Percentiles rank a stretch among this genome's conserved stretches.
Evolutionary conservation across 2,329 filamentous ascomycete genomes (phyloP).

Genomic region (Tolypocladium pustulatum): DNA sequence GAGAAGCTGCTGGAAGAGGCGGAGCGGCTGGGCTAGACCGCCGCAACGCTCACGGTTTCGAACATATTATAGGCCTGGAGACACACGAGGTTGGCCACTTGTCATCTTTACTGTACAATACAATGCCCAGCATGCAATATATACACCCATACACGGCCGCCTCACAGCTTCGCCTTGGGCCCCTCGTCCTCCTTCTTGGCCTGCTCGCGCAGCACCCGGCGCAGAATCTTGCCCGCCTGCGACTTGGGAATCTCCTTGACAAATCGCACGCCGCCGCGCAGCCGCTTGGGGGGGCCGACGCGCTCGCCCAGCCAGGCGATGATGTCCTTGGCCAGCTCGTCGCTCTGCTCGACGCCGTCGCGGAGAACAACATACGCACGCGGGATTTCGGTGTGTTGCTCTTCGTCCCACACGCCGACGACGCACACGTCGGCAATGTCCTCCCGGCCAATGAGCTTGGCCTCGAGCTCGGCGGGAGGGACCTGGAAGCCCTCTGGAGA

Average conservation of each 20-base stretch:
- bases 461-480: slow-evolving; percentile 55
- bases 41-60: neutral
- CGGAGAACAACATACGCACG: slow-evolving; percentile 31
- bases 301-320: slow-evolving; percentile 35
- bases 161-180: slow-evolving; percentile 25
- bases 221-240: slow-evolving; percentile 38
- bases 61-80: neutral
- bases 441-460: slow-evolving; percentile 30
- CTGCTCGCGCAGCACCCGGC: slow-evolving; percentile 37
- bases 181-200: slow-evolving; percentile 23
- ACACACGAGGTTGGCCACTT: neutral
- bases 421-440: slow-evolving; percentile 51
- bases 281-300: slow-evolving; percentile 55
- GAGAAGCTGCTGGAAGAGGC: slow-evolving; percentile 82
- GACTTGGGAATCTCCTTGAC: slow-evolving; percentile 62
- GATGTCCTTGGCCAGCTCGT: slow-evolving; percentile 23
- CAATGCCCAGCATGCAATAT: neutral
- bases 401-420: slow-evolving; percentile 47
- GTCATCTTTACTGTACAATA: neutral
- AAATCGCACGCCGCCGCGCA: slow-evolving; percentile 62
- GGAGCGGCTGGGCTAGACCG: slow-evolving; percentile 56
- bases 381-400: slow-evolving; percentile 57
- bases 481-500: slow-evolving; percentile 54
- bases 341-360: slow-evolving; percentile 22
- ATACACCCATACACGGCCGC: neutral